Base-by-base conservation (phyloP, 2,329 filamentous ascomycete genomes). In the Amauroascus verrucosus region DNA sequence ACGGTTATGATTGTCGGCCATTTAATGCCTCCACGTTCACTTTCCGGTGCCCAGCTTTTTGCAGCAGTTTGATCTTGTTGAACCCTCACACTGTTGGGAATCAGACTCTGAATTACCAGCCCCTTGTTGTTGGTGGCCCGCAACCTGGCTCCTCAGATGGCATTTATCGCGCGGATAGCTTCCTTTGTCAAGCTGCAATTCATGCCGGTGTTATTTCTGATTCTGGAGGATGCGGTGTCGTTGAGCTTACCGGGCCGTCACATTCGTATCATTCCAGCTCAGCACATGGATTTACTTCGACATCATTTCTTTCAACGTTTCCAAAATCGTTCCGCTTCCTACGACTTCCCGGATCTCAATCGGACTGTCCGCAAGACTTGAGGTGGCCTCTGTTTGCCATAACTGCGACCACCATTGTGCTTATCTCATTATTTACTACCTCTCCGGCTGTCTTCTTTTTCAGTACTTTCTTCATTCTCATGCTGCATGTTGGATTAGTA, bases 401-500 rank as follows among this genome's bases (percentile, higher is more conserved):
- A 6, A 94, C 89, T 0, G 76, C 91, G 22, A 80, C 82, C 48
- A 95, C 94, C 60, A 87, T 89, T 1, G 77, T 80, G 24, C 67
- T 90, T 0, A 68, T 97, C 9, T 90, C 88, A 2, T 72, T 98
- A 4, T 90, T 94, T 67, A 91, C 87, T 1, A 82, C 83, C 0
- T 88, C 84, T 0, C 82, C 90, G 0, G 76, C 80, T 1, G 76
- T 91, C 1, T 93, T 97, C 71, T 96, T 94, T 76, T 88, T 88
- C 67, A 83, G 83, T 48, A 77, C 82, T 33, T 97, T 96, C 61
- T 76, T 83, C 50, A 86, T 85, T 61, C 75, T 95, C 35, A 97
- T 95, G 70, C 87, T 86, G 73, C 89, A 95, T 58, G 86, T 95
- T 14, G 90, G 88, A 6, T 78, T 97, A 61, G 91, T 88, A 8